Evolutionary conservation across 2,329 filamentous ascomycete genomes (phyloP), one percentile per base, ranked within the genome.

Genomic region (Elsinoe ampelina): DNA sequence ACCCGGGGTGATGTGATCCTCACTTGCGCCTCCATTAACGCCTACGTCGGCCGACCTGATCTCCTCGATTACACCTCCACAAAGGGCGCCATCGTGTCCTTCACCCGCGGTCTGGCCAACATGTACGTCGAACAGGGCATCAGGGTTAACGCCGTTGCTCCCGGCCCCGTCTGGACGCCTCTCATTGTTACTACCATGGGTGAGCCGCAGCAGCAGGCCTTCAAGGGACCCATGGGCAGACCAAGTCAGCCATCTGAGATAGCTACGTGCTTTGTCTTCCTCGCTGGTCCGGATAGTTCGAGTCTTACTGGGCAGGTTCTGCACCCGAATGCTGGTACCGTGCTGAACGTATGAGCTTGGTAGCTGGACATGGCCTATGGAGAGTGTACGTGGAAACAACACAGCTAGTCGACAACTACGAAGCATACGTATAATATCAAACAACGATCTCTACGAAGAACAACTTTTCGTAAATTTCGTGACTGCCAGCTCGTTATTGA

Each of bases 11-110:
- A 82, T 57, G 83, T 82, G 22, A 89, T 95, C 68, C 89, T 95
- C 78, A 93, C 92, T 75, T 90, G 89, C 67, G 84, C 87, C 43
- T 90, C 86, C 32, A 84, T 93, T 68, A 92, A 92, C 68, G 86
- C 84, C 22, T 93, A 92, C 72, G 80, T 90, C 58, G 88, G 88
- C 38, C 85, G 87, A 1, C 84, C 85, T 0, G 87, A 92, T 64
- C 78, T 92, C 1, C 80, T 93, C 50, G 87, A 93, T 70, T 92
- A 93, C 73, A 90, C 87, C 0, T 83, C 84, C 1, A 89, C 85
- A 22, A 89, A 88, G 68, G 87, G 87, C 35, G 87, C 86, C 55
- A 85, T 93, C 62, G 73, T 92, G 2, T 80, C 87, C 2, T 93
- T 93, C 71, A 92, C 87, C 0, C 83, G 87, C 35, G 86, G 80